Conservation (phyloP, 108 stramenopile species). For the Stephanodiscus triporus region DNA sequence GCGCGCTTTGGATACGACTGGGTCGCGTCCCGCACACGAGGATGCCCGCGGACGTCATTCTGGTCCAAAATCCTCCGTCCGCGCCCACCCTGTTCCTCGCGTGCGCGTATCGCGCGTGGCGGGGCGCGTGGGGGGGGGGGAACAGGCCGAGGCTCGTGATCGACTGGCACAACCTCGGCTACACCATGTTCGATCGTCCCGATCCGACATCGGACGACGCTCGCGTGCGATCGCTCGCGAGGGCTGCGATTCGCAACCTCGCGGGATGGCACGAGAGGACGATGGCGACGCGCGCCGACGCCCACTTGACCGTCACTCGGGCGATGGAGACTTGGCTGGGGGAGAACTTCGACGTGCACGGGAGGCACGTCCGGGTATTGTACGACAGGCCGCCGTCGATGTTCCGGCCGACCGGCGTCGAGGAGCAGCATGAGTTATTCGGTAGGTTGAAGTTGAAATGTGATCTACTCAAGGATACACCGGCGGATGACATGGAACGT, state of each 20-base stretch:
- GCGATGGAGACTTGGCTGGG: slow-evolving; percentile 88
- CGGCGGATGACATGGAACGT: neutral
- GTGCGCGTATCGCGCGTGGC: slow-evolving; percentile 59
- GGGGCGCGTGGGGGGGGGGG: too few relatives aligned
- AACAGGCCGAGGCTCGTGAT: too few relatives aligned
- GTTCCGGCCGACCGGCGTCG: slow-evolving; percentile 68
- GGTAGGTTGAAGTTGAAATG: slow-evolving; percentile 37
- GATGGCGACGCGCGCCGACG: slow-evolving; percentile 79
- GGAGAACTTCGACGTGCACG: slow-evolving; percentile 67
- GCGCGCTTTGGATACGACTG: slow-evolving; percentile 57
- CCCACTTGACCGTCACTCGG: slow-evolving; percentile 91
- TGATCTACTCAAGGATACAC: slow-evolving; percentile 2
- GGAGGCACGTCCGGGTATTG: slow-evolving; percentile 54
- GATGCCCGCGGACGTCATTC: slow-evolving; percentile 63
- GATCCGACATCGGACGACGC: neutral
- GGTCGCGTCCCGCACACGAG: slow-evolving; percentile 23
- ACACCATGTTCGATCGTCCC: slow-evolving; percentile 81
- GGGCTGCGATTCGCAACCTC: slow-evolving; percentile 37
- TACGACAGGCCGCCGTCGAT: slow-evolving; percentile 92
- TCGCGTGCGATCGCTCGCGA: neutral
- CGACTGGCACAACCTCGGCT: slow-evolving; percentile 99
- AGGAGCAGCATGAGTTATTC: slow-evolving; percentile 83
- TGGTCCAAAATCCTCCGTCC: slow-evolving; percentile 98
- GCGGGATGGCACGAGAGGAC: slow-evolving; percentile 70
- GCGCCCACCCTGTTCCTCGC: slow-evolving; percentile 84